Evolutionary conservation across 179 eudicot genomes (phyloP).

Genomic region (Drosera spatulata): DNA sequence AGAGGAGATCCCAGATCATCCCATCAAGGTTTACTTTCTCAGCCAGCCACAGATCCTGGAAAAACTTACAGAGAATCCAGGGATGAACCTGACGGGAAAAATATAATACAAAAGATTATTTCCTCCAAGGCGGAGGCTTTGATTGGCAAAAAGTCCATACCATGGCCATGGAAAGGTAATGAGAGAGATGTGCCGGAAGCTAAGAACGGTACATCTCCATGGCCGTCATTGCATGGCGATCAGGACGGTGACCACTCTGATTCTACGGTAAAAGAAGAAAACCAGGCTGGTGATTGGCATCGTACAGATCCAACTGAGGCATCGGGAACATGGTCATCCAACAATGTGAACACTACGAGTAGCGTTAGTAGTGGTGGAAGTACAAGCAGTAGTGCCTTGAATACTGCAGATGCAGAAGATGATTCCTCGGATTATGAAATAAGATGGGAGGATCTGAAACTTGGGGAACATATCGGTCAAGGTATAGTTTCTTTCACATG

Average conservation of each 20-base stretch:
- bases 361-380: conserved; percentile 87
- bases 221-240: conserved; percentile 57
- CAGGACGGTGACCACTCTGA: conserved; percentile 40
- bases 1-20: conserved; percentile 52
- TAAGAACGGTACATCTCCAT: conserved; percentile 34
- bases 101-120: conserved; percentile 49
- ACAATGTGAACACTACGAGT: conserved; percentile 65
- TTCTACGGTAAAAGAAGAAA: conserved; percentile 35
- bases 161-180: conserved; percentile 85
- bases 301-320: conserved; percentile 42
- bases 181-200: conserved; percentile 44
- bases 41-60: conserved; percentile 24
- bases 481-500: conserved; percentile 25
- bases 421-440: conserved; percentile 82
- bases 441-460: conserved; percentile 85
- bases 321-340: conserved; percentile 77
- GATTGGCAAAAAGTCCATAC: conserved; percentile 62
- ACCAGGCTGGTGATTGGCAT: conserved; percentile 28
- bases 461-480: conserved; percentile 96
- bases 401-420: conserved; percentile 55
- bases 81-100: conserved; percentile 51
- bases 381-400: conserved; percentile 54
- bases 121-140: conserved; percentile 82
- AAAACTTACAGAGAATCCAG: conserved; percentile 32
- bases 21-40: conserved; percentile 50